Percentiles rank a stretch among this genome's conserved stretches.
phyloP scores from a whole-genome alignment of 441 rosid genomes.

The Aleurites moluccanus region DNA sequence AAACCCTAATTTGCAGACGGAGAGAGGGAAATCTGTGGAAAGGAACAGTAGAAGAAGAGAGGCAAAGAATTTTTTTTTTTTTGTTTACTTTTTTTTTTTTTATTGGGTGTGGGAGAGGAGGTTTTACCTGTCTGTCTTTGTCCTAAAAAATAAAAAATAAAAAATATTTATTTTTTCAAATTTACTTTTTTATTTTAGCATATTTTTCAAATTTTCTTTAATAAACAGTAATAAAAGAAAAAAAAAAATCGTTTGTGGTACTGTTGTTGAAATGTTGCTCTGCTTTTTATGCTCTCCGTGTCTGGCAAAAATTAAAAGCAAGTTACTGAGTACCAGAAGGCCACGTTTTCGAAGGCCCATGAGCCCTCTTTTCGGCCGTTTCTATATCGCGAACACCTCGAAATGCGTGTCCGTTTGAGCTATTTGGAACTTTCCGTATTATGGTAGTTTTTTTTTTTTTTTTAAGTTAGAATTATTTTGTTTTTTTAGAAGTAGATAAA shows the following conservation, averaged over 20 bases:
- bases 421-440: too few relatives aligned
- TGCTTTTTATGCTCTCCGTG: background rate
- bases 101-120: constrained; percentile 14
- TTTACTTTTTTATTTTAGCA: background rate
- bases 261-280: background rate
- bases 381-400: too few relatives aligned
- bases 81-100: too few relatives aligned
- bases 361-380: background rate
- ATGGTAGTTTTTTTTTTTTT: too few relatives aligned
- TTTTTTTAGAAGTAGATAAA: too few relatives aligned
- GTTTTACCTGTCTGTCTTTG: constrained; percentile 28
- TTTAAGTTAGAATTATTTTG: too few relatives aligned
- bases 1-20: constrained; percentile 23
- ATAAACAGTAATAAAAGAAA: background rate
- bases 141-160: constrained; percentile 1
- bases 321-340: constrained; percentile 5
- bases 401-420: too few relatives aligned
- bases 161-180: background rate
- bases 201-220: background rate
- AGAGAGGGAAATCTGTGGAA: constrained; percentile 31
- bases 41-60: constrained; percentile 18
- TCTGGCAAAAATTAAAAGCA: background rate
- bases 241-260: background rate
- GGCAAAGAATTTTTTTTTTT: constrained; percentile 24
- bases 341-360: background rate